phyloP scores from a whole-genome alignment of 2,329 filamentous ascomycete genomes.

The Penicillium italicum region DNA sequence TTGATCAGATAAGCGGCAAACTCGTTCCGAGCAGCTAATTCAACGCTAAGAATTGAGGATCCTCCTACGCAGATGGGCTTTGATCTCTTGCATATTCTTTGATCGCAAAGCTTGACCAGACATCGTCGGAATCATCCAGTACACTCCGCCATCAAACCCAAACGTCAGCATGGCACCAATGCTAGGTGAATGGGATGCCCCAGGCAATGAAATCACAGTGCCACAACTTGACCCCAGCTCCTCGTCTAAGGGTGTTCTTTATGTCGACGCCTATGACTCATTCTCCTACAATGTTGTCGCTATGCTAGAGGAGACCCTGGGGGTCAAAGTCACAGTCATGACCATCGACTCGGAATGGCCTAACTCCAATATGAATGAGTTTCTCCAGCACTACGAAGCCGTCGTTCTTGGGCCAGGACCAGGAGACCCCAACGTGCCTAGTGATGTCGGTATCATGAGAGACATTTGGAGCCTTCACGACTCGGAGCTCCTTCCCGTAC shows the following conservation, averaged over 20 bases:
- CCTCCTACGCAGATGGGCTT: background rate
- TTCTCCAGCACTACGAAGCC: slow-evolving; percentile 66
- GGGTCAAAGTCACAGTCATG: slow-evolving; percentile 65
- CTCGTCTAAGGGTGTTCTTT: slow-evolving; percentile 58
- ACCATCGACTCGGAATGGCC: slow-evolving; percentile 60
- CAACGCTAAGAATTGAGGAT: background rate
- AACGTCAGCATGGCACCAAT: slow-evolving; percentile 29
- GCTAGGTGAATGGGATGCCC: slow-evolving; percentile 25
- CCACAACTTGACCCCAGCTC: background rate
- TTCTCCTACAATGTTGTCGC: slow-evolving; percentile 94
- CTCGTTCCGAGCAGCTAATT: background rate
- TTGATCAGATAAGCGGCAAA: slow-evolving; percentile 2
- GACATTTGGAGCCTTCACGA: slow-evolving; percentile 67
- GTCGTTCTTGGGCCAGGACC: slow-evolving; percentile 89
- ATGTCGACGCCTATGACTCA: slow-evolving; percentile 93
- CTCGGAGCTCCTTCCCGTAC: slow-evolving; percentile 63
- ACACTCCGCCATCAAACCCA: slow-evolving; percentile 9
- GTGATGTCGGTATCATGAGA: slow-evolving; percentile 80
- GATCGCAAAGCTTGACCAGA: background rate
- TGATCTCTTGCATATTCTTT: background rate
- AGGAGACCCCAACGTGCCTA: slow-evolving; percentile 66
- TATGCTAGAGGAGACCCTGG: slow-evolving; percentile 67
- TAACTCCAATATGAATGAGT: slow-evolving; percentile 45
- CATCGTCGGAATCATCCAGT: background rate
- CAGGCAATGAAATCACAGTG: background rate